These are phyloP conservation scores for Sporothrix pallida DNA, from an alignment of 2,329 filamentous ascomycete species.

Conservation along the genomic window DNA sequence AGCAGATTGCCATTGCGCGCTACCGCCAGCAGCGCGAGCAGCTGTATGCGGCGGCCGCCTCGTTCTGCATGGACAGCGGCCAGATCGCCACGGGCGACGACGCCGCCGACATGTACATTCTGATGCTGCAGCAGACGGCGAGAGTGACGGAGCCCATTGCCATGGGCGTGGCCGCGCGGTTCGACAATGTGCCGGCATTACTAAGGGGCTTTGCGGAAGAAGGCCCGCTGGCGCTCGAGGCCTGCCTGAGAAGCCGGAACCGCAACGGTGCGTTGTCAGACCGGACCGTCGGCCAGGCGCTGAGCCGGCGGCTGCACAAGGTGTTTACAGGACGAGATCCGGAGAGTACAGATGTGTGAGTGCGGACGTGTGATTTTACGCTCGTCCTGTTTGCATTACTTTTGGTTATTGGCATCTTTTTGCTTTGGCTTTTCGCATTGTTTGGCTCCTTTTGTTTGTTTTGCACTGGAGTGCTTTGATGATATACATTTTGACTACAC, in stretches of 20 bases:
- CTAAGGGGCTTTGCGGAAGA: conserved; percentile 62
- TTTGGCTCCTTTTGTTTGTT: neutral
- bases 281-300: conserved; percentile 60
- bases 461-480: neutral
- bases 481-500: conserved; percentile 17
- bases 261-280: conserved; percentile 63
- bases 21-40: conserved; percentile 65
- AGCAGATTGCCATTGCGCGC: conserved; percentile 77
- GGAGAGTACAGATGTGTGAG: conserved; percentile 59
- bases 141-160: conserved; percentile 75
- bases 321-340: conserved; percentile 65
- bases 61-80: conserved; percentile 80
- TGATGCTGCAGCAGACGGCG: conserved; percentile 77
- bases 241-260: conserved; percentile 63
- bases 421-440: neutral
- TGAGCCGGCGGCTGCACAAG: conserved; percentile 64
- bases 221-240: conserved; percentile 67
- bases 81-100: conserved; percentile 75
- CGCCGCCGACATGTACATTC: conserved; percentile 69
- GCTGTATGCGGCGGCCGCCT: conserved; percentile 57
- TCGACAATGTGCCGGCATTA: conserved; percentile 62
- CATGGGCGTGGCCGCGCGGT: conserved; percentile 69
- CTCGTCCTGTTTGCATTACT: neutral
- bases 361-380: no score
- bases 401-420: neutral